A percentile compares a stretch with the other conserved stretches of the same genome.
Conservation (phyloP, 805 yeast genomes). For the Zygosaccharomyces bisporus region DNA sequence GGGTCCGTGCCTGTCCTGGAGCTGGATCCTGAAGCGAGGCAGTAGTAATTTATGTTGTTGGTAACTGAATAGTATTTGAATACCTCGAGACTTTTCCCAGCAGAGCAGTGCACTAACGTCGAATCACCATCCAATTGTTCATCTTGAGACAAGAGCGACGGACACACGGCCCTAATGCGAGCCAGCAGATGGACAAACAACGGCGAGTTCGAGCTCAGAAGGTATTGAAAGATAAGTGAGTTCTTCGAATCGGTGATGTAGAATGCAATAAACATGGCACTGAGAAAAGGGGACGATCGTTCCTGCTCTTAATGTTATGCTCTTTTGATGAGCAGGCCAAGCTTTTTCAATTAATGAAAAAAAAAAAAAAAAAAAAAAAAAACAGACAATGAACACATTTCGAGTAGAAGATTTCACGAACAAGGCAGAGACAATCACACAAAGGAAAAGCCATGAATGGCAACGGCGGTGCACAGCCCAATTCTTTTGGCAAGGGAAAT, state of each 20-base stretch:
- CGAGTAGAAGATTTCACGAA: neutral
- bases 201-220: slow-evolving; percentile 30
- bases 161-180: slow-evolving; percentile 25
- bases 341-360: neutral
- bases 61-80: slow-evolving; percentile 23
- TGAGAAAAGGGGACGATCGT: neutral
- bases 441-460: slow-evolving; percentile 5
- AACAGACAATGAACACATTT: neutral
- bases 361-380: neutral
- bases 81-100: slow-evolving; percentile 24
- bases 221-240: slow-evolving; percentile 28
- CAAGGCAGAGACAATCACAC: neutral
- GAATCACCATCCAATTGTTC: slow-evolving; percentile 1
- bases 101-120: slow-evolving; percentile 10
- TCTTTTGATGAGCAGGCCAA: neutral
- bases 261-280: slow-evolving; percentile 28
- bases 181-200: slow-evolving; percentile 25
- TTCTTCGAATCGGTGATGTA: slow-evolving; percentile 30
- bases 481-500: slow-evolving; percentile 21
- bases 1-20: slow-evolving; percentile 50
- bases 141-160: slow-evolving; percentile 14
- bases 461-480: slow-evolving; percentile 11
- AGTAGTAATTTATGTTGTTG: slow-evolving; percentile 28
- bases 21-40: slow-evolving; percentile 18
- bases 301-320: neutral